phyloP scores from a whole-genome alignment of 2,329 filamentous ascomycete genomes.

The Ceratocystis huliohia region DNA sequence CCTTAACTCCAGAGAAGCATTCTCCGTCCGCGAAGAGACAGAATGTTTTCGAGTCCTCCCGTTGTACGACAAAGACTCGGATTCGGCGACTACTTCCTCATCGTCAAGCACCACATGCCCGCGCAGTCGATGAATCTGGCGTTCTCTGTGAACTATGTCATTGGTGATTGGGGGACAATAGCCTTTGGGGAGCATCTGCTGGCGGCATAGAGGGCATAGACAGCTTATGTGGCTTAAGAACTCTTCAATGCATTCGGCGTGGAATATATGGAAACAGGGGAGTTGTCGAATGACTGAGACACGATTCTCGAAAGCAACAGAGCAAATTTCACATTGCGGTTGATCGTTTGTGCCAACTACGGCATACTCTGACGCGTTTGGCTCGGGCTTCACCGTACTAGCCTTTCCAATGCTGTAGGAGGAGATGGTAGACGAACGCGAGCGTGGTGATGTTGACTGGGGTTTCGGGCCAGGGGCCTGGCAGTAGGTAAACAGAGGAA shows the following conservation, averaged over 20 bases:
- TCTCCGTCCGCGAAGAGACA: background rate
- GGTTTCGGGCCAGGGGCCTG: slow-evolving; percentile 36
- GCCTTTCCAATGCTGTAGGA: slow-evolving; percentile 23
- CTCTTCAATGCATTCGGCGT: slow-evolving; percentile 79
- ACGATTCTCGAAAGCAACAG: slow-evolving; percentile 62
- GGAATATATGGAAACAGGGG: slow-evolving; percentile 84
- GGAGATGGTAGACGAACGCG: background rate
- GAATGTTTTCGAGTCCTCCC: background rate
- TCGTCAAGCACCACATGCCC: slow-evolving; percentile 38
- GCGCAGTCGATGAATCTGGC: slow-evolving; percentile 50
- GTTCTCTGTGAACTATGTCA: slow-evolving; percentile 71
- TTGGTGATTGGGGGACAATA: slow-evolving; percentile 65
- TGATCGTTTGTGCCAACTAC: slow-evolving; percentile 50
- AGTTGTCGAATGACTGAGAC: slow-evolving; percentile 68
- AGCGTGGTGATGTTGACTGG: slow-evolving; percentile 21
- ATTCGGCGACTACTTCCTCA: slow-evolving; percentile 20
- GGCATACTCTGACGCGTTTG: slow-evolving; percentile 11
- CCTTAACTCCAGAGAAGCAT: background rate
- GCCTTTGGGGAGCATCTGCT: slow-evolving; percentile 58
- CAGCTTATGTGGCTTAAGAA: slow-evolving; percentile 70
- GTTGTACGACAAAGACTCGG: background rate
- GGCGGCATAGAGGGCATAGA: slow-evolving; percentile 83
- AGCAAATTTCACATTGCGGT: slow-evolving; percentile 77
- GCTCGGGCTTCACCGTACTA: background rate
- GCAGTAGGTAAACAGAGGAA: slow-evolving; percentile 69